phyloP scores from a whole-genome alignment of 108 stramenopile species.

The Nitzschia sp. region DNA sequence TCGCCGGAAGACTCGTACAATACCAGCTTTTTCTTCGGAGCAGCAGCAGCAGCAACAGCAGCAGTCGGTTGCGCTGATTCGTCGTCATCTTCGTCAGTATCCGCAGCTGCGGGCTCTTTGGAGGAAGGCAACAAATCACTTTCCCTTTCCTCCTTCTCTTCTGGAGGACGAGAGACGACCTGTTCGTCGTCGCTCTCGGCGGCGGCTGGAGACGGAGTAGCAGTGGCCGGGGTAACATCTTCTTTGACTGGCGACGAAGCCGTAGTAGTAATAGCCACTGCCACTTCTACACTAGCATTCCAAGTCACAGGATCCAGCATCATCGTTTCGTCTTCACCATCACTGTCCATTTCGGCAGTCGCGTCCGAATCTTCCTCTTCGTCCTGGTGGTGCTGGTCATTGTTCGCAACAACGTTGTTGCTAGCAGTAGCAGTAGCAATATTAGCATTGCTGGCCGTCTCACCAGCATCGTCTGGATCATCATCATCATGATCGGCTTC shows the following conservation, averaged over 20 bases:
- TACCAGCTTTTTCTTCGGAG: not conserved
- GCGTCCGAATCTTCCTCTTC: not conserved
- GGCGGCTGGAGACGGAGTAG: not conserved
- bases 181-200: not conserved
- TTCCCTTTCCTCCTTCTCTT: not conserved
- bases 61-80: not conserved
- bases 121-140: not conserved
- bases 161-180: too few relatives aligned
- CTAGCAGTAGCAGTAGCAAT: not conserved
- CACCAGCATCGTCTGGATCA: not conserved
- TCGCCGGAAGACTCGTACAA: not conserved
- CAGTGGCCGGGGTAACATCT: too few relatives aligned
- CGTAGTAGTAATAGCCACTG: too few relatives aligned
- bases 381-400: not conserved
- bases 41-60: not conserved
- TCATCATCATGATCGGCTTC: too few relatives aligned
- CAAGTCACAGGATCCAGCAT: not conserved
- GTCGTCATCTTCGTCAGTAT: not conserved
- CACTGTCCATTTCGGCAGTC: not conserved
- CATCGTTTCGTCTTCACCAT: not conserved
- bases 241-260: too few relatives aligned
- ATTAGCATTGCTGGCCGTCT: not conserved
- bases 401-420: not conserved
- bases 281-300: not conserved
- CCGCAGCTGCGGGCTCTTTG: not conserved